phyloP scores from a whole-genome alignment of 345 rosid species.

The Clausena lansium region DNA sequence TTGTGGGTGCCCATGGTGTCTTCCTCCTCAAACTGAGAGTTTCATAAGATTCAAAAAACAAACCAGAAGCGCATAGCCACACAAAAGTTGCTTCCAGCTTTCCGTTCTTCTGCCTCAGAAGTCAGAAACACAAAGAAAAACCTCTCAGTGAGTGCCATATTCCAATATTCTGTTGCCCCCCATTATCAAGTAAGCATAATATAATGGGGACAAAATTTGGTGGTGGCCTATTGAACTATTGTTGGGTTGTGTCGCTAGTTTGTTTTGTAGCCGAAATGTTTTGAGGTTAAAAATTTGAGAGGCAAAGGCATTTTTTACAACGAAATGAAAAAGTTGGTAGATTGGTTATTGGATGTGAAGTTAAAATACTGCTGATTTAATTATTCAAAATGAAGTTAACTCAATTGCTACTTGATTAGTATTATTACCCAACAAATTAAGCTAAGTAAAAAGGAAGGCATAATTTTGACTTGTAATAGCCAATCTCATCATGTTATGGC shows the following conservation, averaged over 20 bases:
- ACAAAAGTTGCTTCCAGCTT: not conserved
- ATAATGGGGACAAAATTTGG: constrained; percentile 2
- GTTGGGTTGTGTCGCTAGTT: not conserved
- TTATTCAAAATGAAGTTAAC: too few relatives aligned
- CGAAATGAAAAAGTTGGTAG: too few relatives aligned
- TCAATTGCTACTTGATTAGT: too few relatives aligned
- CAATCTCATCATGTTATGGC: too few relatives aligned
- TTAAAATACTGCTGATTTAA: too few relatives aligned
- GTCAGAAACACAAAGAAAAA: not conserved
- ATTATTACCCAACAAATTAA: too few relatives aligned
- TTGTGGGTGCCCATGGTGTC: not conserved
- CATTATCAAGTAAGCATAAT: not conserved
- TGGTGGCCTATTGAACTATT: not conserved
- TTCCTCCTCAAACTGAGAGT: not conserved
- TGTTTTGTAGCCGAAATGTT: not conserved
- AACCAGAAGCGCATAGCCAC: too few relatives aligned
- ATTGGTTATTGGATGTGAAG: too few relatives aligned
- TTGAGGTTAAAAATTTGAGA: not conserved
- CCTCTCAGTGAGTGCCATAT: not conserved
- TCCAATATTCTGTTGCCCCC: constrained; percentile 2
- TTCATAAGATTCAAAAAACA: not conserved
- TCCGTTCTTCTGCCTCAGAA: not conserved
- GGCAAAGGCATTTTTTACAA: not conserved
- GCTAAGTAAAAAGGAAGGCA: too few relatives aligned
- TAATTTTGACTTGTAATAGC: too few relatives aligned